phyloP scores from a whole-genome alignment of 2,329 filamentous ascomycete genomes.

The Alternaria viburni region DNA sequence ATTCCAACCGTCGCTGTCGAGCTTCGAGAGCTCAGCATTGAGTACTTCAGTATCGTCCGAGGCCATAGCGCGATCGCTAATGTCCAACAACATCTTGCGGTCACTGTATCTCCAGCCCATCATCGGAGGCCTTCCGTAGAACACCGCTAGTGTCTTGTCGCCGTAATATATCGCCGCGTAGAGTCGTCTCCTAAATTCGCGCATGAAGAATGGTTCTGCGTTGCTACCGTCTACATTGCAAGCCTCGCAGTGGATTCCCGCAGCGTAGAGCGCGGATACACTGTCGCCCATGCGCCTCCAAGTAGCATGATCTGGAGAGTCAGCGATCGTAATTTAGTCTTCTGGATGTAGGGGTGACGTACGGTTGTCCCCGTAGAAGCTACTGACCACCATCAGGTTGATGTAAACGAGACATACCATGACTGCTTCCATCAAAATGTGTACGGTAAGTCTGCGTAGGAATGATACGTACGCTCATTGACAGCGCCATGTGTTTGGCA shows the following conservation, averaged over 20 bases:
- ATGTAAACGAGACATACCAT: slow-evolving; percentile 44
- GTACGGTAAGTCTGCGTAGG: neutral
- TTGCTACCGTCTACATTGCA: slow-evolving; percentile 24
- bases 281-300: slow-evolving; percentile 43
- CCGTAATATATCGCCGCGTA: slow-evolving; percentile 39
- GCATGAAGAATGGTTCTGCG: slow-evolving; percentile 38
- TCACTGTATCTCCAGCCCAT: slow-evolving; percentile 44
- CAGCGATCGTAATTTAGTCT: neutral
- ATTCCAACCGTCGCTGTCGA: slow-evolving; percentile 43
- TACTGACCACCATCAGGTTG: slow-evolving; percentile 41
- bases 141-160: slow-evolving; percentile 44
- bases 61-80: slow-evolving; percentile 35
- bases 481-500: slow-evolving; percentile 45
- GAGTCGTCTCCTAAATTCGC: slow-evolving; percentile 38
- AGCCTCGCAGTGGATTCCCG: slow-evolving; percentile 46
- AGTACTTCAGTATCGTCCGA: slow-evolving; percentile 34
- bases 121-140: slow-evolving; percentile 46
- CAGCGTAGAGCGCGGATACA: slow-evolving; percentile 36
- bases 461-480: slow-evolving; percentile 31
- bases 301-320: slow-evolving; percentile 40
- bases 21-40: slow-evolving; percentile 32
- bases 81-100: slow-evolving; percentile 38
- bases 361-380: slow-evolving; percentile 47
- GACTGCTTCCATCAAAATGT: slow-evolving; percentile 13
- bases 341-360: slow-evolving; percentile 6